A percentile compares a stretch with the other conserved stretches of the same genome.
phyloP scores from a whole-genome alignment of 129 eudicot species.

The carrot (Daucus carota) region DH1_v3.0 NC_030384.2:24504001-24504500 shows the following conservation, averaged over 20 bases:
- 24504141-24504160: too few species aligned
- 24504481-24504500: conserved; percentile 7
- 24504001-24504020: too few species aligned
- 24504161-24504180: too few species aligned
- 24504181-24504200: too few species aligned
- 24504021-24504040: too few species aligned
- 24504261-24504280: not conserved
- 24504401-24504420: conserved; percentile 14
- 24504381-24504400: conserved; percentile 2
- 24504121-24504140: too few species aligned
- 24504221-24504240: not conserved
- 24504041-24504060: too few species aligned
- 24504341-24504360: not conserved
- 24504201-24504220: too few species aligned
- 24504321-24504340: not conserved
- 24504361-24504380: conserved; percentile 1
- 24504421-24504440: not conserved
- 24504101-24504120: not conserved
- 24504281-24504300: not conserved
- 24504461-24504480: conserved; percentile 6
- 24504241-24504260: not conserved
- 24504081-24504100: too few species aligned
- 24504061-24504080: too few species aligned
- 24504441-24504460: conserved; percentile 13
- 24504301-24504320: not conserved